phyloP scores from a whole-genome alignment of 306 rosid species.

The Echinosophora koreensis region DNA sequence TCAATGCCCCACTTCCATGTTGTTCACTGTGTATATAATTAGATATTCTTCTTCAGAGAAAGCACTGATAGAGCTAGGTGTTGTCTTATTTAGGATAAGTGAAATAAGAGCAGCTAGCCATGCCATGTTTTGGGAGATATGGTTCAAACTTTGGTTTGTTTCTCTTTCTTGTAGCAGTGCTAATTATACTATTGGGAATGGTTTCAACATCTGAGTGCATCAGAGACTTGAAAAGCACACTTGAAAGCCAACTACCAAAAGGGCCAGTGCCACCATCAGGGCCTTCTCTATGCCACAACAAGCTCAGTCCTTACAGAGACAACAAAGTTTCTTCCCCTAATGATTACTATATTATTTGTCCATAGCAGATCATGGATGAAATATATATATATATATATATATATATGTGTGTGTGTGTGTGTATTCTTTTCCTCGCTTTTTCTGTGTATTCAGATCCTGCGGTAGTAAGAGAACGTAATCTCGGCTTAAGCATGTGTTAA shows the following conservation, averaged over 20 bases:
- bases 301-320: slow-evolving; percentile 54
- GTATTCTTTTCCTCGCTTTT: background rate
- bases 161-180: slow-evolving; percentile 37
- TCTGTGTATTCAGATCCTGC: background rate
- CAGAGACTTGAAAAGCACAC: slow-evolving; percentile 51
- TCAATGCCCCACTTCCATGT: slow-evolving; percentile 41
- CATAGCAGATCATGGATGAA: slow-evolving; percentile 25
- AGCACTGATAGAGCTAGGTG: background rate
- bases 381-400: background rate
- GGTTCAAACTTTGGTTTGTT: slow-evolving; percentile 20
- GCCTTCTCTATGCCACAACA: slow-evolving; percentile 74
- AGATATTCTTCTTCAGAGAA: slow-evolving; percentile 10
- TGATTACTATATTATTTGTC: slow-evolving; percentile 57
- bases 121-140: slow-evolving; percentile 46
- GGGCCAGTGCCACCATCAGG: slow-evolving; percentile 84
- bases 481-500: background rate
- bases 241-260: slow-evolving; percentile 58
- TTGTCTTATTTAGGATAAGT: slow-evolving; percentile 16
- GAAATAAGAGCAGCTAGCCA: slow-evolving; percentile 33
- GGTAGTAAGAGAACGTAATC: background rate
- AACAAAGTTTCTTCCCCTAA: slow-evolving; percentile 41
- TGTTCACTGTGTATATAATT: slow-evolving; percentile 5
- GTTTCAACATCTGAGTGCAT: slow-evolving; percentile 51
- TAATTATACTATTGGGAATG: slow-evolving; percentile 39
- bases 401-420: too few species aligned